phyloP scores from a whole-genome alignment of 495 filamentous ascomycete genomes.

The Penicillium taxi region DNA sequence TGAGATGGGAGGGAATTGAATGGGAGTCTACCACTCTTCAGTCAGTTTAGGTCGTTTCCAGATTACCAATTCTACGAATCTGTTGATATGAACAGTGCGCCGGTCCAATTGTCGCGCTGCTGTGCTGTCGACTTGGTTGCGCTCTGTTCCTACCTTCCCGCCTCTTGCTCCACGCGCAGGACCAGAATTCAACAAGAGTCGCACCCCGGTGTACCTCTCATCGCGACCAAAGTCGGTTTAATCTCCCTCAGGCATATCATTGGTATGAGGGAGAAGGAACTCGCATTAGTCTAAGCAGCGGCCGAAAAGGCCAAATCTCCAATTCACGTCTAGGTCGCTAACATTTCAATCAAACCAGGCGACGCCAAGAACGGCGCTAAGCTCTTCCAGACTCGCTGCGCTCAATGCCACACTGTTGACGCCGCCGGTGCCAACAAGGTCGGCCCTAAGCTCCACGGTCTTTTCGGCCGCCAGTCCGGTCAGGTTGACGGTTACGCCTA shows the following conservation, averaged over 20 bases:
- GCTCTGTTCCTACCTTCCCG: neutral
- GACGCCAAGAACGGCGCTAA: constrained; percentile 94
- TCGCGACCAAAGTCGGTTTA: constrained; percentile 28
- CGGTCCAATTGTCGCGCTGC: neutral
- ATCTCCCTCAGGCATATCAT: constrained; percentile 19
- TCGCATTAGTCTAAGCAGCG: constrained; percentile 15
- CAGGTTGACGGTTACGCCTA: constrained; percentile 88
- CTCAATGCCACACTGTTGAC: constrained; percentile 96
- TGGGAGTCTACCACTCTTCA: neutral
- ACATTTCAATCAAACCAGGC: constrained; percentile 47
- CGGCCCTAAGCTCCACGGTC: constrained; percentile 92
- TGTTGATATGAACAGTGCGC: neutral
- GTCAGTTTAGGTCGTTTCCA: neutral
- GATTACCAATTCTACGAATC: neutral
- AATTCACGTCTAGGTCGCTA: constrained; percentile 17
- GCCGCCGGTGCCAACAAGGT: constrained; percentile 88
- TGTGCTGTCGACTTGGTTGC: neutral
- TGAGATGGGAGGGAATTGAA: neutral
- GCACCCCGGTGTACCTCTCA: neutral
- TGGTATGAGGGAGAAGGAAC: constrained; percentile 23
- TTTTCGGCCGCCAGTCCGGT: constrained; percentile 94
- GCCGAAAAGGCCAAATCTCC: constrained; percentile 2
- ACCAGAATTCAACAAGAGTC: neutral
- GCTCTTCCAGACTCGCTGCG: constrained; percentile 98
- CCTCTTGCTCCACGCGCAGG: neutral